These are phyloP conservation scores for Coleophoma crateriformis DNA, from an alignment of 2,329 filamentous ascomycete genomes.

Conservation along the genomic window DNA sequence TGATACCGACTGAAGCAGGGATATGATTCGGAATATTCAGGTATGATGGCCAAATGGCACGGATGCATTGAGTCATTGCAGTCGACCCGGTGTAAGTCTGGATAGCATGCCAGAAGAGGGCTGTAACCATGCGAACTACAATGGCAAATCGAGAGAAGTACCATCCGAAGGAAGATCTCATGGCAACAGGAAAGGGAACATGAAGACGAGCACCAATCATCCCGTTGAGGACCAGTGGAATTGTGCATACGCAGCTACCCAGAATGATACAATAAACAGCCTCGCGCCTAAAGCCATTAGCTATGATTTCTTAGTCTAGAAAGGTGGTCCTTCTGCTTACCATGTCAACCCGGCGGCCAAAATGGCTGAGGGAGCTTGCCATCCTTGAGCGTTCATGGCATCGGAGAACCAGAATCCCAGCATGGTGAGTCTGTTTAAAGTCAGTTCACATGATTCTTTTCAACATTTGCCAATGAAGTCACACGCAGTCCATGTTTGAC, in stretches of 20 bases:
- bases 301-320: neutral
- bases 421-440: slow-evolving; percentile 19
- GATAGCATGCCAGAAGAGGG: slow-evolving; percentile 24
- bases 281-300: slow-evolving; percentile 10
- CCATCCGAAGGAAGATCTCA: slow-evolving; percentile 37
- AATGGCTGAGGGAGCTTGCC: slow-evolving; percentile 39
- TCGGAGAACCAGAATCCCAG: slow-evolving; percentile 40
- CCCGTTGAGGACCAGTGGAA: slow-evolving; percentile 41
- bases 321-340: slow-evolving; percentile 12
- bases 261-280: slow-evolving; percentile 40
- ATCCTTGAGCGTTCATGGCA: slow-evolving; percentile 37
- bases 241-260: slow-evolving; percentile 50
- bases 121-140: slow-evolving; percentile 29
- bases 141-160: slow-evolving; percentile 33
- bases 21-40: slow-evolving; percentile 45
- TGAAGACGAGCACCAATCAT: slow-evolving; percentile 39
- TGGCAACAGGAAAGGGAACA: slow-evolving; percentile 38
- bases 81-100: slow-evolving; percentile 23
- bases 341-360: slow-evolving; percentile 38
- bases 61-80: slow-evolving; percentile 35
- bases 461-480: neutral
- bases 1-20: slow-evolving; percentile 43
- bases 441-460: neutral
- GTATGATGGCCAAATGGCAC: slow-evolving; percentile 49
- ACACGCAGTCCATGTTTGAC: slow-evolving; percentile 36